These are phyloP conservation scores for Keithomyces neogunnii DNA, from an alignment of 2,329 filamentous ascomycete genomes.

Conservation along the genomic window DNA sequence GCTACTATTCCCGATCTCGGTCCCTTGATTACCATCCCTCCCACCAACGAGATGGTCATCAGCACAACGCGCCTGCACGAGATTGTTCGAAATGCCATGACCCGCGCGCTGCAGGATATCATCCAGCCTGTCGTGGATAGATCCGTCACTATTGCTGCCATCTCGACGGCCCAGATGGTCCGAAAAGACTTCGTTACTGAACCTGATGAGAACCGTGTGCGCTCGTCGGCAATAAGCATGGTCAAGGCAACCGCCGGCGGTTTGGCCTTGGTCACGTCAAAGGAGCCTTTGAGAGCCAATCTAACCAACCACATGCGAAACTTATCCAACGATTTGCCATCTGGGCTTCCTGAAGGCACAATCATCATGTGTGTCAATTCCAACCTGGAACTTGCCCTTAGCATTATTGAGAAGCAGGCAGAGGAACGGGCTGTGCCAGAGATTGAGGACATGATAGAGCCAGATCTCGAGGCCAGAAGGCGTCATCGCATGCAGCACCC, in stretches of 20 bases:
- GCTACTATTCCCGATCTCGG: slow-evolving; percentile 79
- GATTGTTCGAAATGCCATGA: slow-evolving; percentile 80
- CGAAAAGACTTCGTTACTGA: slow-evolving; percentile 96
- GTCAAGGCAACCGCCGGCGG: slow-evolving; percentile 92
- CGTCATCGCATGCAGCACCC: slow-evolving; percentile 67
- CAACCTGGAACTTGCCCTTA: slow-evolving; percentile 88
- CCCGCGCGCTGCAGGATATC: slow-evolving; percentile 87
- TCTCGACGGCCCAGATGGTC: slow-evolving; percentile 91
- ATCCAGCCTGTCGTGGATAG: slow-evolving; percentile 96
- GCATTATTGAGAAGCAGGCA: slow-evolving; percentile 89
- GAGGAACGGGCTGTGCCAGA: slow-evolving; percentile 89
- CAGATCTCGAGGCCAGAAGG: slow-evolving; percentile 68
- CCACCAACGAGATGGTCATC: slow-evolving; percentile 71
- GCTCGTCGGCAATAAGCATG: slow-evolving; percentile 83
- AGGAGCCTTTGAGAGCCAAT: slow-evolving; percentile 91
- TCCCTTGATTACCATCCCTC: slow-evolving; percentile 70
- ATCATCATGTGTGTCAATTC: slow-evolving; percentile 99
- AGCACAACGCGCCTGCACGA: slow-evolving; percentile 58
- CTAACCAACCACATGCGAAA: slow-evolving; percentile 92
- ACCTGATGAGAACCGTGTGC: slow-evolving; percentile 76
- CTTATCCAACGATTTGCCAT: slow-evolving; percentile 59
- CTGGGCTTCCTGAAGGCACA: slow-evolving; percentile 83
- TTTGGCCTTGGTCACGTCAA: slow-evolving; percentile 93
- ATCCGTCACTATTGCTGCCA: slow-evolving; percentile 95
- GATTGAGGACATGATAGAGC: slow-evolving; percentile 87